A percentile compares a stretch with the other conserved stretches of the same genome.
These are phyloP conservation scores for Fusarium fujikuroi DNA, from an alignment of 2,329 filamentous ascomycete species.

Conservation along the genomic window DNA sequence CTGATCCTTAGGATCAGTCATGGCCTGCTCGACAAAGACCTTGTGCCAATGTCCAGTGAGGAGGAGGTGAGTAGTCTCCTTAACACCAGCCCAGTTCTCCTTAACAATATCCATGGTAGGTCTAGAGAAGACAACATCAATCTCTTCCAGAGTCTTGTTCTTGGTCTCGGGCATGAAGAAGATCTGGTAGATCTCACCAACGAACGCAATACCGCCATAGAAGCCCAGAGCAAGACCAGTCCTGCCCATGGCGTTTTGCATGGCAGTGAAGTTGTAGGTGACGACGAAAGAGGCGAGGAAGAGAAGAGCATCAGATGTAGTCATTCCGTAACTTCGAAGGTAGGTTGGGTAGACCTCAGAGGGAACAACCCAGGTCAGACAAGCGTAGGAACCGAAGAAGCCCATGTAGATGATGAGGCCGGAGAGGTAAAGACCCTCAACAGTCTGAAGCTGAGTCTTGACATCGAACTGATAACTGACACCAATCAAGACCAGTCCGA, in stretches of 20 bases:
- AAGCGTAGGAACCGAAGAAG: conserved; percentile 75
- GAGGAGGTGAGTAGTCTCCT: conserved; percentile 46
- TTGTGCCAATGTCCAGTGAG: conserved; percentile 35
- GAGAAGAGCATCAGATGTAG: conserved; percentile 72
- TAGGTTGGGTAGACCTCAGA: conserved; percentile 79
- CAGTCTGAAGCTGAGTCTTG: conserved; percentile 56
- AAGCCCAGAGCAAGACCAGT: conserved; percentile 76
- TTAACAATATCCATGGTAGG: conserved; percentile 71
- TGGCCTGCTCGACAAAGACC: conserved; percentile 43
- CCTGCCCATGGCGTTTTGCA: conserved; percentile 73
- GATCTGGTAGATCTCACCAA: conserved; percentile 78
- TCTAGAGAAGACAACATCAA: conserved; percentile 72
- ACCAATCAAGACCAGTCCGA: conserved; percentile 75
- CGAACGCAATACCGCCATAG: conserved; percentile 76
- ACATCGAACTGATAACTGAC: conserved; percentile 68
- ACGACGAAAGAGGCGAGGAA: conserved; percentile 79
- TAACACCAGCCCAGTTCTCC: conserved; percentile 61
- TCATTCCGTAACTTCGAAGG: conserved; percentile 79
- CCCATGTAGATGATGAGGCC: conserved; percentile 76
- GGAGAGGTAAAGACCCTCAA: conserved; percentile 71
- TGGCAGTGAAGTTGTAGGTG: conserved; percentile 78
- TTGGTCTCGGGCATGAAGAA: conserved; percentile 83
- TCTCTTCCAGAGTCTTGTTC: conserved; percentile 75
- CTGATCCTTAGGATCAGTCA: conserved; percentile 21
- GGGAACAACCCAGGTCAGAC: conserved; percentile 73